Percentiles rank a stretch among this genome's conserved stretches.
Evolutionary conservation across 148 eudicot species (phyloP).

Genomic region (Persicaria tinctoria): DNA sequence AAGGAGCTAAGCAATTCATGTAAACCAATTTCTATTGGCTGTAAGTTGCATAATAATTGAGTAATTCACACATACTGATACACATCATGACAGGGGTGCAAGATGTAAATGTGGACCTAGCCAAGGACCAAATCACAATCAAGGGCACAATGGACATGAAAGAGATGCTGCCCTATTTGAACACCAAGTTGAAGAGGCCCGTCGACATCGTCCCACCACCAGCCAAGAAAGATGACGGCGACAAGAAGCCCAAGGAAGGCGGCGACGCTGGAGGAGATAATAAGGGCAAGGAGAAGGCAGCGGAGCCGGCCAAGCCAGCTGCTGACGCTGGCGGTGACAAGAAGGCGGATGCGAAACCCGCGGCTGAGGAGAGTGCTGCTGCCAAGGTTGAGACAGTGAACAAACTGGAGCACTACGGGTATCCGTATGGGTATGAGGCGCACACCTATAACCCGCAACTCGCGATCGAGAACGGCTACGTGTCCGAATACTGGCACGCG

Average conservation of each 20-base stretch:
- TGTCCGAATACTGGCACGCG: constrained; percentile 2
- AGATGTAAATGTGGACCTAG: constrained; percentile 41
- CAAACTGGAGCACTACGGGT: constrained; percentile 13
- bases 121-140: constrained; percentile 50
- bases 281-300: constrained; percentile 5
- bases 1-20: constrained; percentile 3
- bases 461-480: neutral
- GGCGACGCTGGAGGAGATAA: neutral
- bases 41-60: constrained; percentile 4
- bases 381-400: constrained; percentile 13
- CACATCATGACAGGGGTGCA: constrained; percentile 42
- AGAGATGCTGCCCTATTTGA: constrained; percentile 55
- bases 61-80: neutral
- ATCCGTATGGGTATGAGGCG: constrained; percentile 5
- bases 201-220: constrained; percentile 50
- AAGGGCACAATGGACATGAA: constrained; percentile 70
- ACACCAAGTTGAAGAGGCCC: constrained; percentile 48
- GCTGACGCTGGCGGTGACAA: neutral
- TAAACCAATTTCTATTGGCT: constrained; percentile 6
- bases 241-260: constrained; percentile 19
- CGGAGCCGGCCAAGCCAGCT: neutral
- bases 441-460: neutral
- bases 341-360: neutral
- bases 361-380: neutral
- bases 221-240: constrained; percentile 37